A percentile compares a stretch with the other conserved stretches of the same genome.
These are phyloP conservation scores for Avena atlantica DNA, from an alignment of 176 grass and related monocot genomes.

Conservation along the genomic window DNA sequence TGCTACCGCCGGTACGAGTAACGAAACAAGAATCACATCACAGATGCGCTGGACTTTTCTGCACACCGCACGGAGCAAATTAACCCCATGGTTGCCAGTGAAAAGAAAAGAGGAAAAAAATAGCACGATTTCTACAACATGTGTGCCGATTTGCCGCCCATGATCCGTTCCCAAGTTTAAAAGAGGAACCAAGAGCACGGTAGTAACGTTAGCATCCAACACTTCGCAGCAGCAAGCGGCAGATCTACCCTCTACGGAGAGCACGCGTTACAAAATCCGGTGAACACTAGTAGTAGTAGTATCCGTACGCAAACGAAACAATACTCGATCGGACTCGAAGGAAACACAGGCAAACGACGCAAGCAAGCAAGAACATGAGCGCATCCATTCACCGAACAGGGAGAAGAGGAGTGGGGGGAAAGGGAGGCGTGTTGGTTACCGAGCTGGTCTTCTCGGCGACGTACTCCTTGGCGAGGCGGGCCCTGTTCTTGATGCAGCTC, in stretches of 20 bases:
- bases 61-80: too few species aligned
- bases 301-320: neutral
- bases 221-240: neutral
- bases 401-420: too few species aligned
- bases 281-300: neutral
- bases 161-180: neutral
- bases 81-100: neutral
- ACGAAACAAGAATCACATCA: neutral
- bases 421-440: neutral
- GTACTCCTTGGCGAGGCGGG: slow-evolving; percentile 48
- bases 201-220: neutral
- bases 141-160: neutral
- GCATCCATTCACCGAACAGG: neutral
- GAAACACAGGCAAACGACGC: neutral
- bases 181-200: neutral
- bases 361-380: neutral
- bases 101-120: neutral
- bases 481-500: slow-evolving; percentile 65
- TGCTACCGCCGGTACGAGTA: too few species aligned
- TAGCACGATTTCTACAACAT: neutral
- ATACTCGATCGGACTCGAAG: neutral
- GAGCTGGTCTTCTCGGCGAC: slow-evolving; percentile 35
- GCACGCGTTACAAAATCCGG: neutral
- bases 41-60: neutral
- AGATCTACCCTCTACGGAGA: neutral